Conservation (phyloP, 163 green algal genomes). For the Scenedesmus sp. region DNA sequence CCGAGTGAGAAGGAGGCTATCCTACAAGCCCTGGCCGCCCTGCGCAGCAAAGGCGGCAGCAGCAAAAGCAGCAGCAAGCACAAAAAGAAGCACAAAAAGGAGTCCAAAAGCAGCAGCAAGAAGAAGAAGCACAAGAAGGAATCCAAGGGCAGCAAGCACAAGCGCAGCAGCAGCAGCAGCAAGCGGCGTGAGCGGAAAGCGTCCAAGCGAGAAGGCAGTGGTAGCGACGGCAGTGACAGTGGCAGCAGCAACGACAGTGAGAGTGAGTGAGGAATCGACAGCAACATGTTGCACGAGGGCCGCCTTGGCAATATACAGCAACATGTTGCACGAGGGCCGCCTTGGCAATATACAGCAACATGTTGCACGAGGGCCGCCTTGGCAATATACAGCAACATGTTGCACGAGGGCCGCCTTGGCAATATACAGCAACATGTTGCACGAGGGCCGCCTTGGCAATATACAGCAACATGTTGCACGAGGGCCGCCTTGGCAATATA, state of each 20-base stretch:
- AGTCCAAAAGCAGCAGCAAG: conserved; percentile 55
- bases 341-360: no score
- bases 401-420: no score
- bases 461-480: no score
- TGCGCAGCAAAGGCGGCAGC: conserved; percentile 55
- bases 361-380: no score
- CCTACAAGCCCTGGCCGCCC: conserved; percentile 62
- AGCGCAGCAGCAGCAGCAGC: conserved; percentile 4
- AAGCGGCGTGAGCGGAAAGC: conserved; percentile 34
- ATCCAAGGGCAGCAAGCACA: conserved; percentile 45
- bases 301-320: no score
- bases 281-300: neutral
- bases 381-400: no score
- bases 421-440: no score
- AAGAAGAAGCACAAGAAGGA: conserved; percentile 58
- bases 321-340: no score
- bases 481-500: no score
- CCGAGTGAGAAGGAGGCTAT: conserved; percentile 65
- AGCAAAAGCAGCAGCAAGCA: conserved; percentile 61
- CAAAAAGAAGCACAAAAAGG: conserved; percentile 53
- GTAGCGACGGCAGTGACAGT: neutral
- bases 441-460: no score
- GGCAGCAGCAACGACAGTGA: neutral
- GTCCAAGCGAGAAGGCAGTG: conserved; percentile 32
- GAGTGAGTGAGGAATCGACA: neutral